Conservation (phyloP, 345 rosid species). For the Dovyalis caffra region DNA sequence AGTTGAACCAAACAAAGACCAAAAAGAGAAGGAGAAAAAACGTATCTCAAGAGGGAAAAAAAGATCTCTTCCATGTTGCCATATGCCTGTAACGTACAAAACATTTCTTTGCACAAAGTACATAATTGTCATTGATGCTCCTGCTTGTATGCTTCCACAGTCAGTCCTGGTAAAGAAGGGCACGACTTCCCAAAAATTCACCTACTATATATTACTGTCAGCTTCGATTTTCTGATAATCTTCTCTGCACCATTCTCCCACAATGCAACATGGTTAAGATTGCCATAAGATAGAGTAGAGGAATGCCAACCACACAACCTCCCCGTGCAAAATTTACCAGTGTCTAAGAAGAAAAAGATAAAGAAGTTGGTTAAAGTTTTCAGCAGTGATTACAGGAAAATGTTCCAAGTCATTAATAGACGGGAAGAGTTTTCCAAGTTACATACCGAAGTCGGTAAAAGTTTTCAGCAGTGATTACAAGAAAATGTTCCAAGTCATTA, state of each 20-base stretch:
- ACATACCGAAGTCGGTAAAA: neutral
- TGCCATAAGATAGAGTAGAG: constrained; percentile 70
- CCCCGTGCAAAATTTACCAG: constrained; percentile 76
- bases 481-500: neutral
- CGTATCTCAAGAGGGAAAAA: neutral
- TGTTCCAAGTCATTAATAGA: neutral
- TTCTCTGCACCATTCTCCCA: constrained; percentile 75
- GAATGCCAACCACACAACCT: constrained; percentile 77
- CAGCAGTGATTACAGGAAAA: neutral
- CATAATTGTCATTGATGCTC: neutral
- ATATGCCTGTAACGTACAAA: neutral
- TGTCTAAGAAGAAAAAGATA: constrained; percentile 45
- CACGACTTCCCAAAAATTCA: neutral
- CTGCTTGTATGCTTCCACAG: neutral
- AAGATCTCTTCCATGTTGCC: neutral
- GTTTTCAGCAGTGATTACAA: neutral
- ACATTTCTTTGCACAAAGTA: neutral
- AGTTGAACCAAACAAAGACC: neutral
- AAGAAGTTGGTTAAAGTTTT: constrained; percentile 1
- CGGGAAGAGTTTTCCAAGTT: neutral
- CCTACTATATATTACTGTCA: constrained; percentile 12
- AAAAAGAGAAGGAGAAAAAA: neutral
- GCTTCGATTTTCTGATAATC: constrained; percentile 60
- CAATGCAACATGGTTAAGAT: constrained; percentile 66
- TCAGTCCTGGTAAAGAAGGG: neutral